phyloP scores from a whole-genome alignment of 257 asterid species.

The Fraxinus americana region DNA sequence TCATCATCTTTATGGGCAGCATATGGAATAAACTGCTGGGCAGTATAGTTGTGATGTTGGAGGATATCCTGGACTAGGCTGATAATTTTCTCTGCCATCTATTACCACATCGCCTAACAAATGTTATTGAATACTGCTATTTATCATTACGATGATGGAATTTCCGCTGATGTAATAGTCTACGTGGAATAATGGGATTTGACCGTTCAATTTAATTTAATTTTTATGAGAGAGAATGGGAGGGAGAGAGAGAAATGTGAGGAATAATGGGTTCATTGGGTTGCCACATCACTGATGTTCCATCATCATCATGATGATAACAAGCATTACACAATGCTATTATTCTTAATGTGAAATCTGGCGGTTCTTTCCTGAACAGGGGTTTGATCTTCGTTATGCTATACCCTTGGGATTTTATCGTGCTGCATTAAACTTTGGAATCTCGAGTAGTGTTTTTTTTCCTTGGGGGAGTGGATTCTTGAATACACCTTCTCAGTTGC shows the following conservation, averaged over 20 bases:
- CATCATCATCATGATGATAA: too few species aligned
- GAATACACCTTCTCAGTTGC: constrained; percentile 58
- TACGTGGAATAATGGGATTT: too few species aligned
- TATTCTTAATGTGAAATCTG: constrained; percentile 17
- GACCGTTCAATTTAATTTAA: too few species aligned
- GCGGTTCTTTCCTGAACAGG: constrained; percentile 48
- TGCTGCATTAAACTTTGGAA: constrained; percentile 76
- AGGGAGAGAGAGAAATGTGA: too few species aligned
- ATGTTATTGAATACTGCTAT: too few species aligned
- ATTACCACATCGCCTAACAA: not conserved
- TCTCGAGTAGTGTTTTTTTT: constrained; percentile 69
- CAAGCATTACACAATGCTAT: not conserved
- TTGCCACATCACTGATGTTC: too few species aligned
- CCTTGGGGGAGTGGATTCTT: constrained; percentile 88
- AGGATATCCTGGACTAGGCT: constrained; percentile 18
- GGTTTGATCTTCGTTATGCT: constrained; percentile 83
- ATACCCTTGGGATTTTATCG: constrained; percentile 82
- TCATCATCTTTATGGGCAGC: constrained; percentile 4
- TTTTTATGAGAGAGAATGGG: too few species aligned
- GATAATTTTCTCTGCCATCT: constrained; percentile 3
- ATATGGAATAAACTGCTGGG: constrained; percentile 7
- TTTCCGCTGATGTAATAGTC: too few species aligned
- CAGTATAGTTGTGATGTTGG: constrained; percentile 15
- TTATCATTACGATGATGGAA: too few species aligned
- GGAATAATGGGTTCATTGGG: too few species aligned